Evolutionary conservation across 2,329 filamentous ascomycete genomes (phyloP).

Genomic region (Calonectria honghensis): DNA sequence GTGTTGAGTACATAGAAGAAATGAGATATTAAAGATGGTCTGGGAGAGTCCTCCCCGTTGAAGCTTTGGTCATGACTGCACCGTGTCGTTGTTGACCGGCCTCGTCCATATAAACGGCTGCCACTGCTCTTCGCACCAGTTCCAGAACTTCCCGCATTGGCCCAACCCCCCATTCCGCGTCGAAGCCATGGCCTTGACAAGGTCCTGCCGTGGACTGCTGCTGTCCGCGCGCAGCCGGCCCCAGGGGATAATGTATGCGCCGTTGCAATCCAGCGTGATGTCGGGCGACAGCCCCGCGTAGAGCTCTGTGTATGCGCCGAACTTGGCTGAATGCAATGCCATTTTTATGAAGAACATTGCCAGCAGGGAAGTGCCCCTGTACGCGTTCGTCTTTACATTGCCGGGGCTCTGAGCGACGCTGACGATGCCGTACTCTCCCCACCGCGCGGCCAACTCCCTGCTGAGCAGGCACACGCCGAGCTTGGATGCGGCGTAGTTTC

Average conservation of each 20-base stretch:
- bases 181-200: constrained; percentile 53
- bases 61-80: neutral
- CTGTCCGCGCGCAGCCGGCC: constrained; percentile 50
- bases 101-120: constrained; percentile 37
- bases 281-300: constrained; percentile 63
- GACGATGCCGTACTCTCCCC: constrained; percentile 52
- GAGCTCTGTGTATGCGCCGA: constrained; percentile 65
- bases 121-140: constrained; percentile 54
- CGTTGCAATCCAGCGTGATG: constrained; percentile 57
- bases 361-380: constrained; percentile 38
- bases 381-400: constrained; percentile 56
- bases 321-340: constrained; percentile 55
- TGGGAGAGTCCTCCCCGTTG: neutral
- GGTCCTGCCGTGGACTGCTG: constrained; percentile 51
- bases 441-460: constrained; percentile 56
- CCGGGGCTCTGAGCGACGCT: constrained; percentile 60
- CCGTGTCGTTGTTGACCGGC: neutral
- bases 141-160: constrained; percentile 54
- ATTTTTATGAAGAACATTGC: constrained; percentile 51
- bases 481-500: constrained; percentile 60
- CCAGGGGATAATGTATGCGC: constrained; percentile 57
- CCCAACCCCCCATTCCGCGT: constrained; percentile 55
- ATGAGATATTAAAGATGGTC: neutral
- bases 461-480: constrained; percentile 59
- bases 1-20: neutral